phyloP scores from a whole-genome alignment of 225 moss, liverwort and hornwort genomes.

The Polytrichum formosum region DNA sequence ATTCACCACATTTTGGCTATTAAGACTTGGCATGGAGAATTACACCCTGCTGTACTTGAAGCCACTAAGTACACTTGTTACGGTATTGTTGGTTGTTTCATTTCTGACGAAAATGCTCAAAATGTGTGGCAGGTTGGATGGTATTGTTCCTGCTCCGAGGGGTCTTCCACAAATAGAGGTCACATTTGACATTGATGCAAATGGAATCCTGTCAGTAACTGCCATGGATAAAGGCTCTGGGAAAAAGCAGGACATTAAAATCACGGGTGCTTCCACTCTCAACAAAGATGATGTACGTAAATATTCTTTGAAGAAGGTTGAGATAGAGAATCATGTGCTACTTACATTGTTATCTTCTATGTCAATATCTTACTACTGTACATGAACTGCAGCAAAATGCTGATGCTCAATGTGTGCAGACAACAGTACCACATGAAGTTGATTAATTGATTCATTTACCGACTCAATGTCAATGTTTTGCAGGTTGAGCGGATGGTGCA shows the following conservation, averaged over 20 bases:
- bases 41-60: too few relatives aligned
- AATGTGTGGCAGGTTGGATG: constrained; percentile 39
- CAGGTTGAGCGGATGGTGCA: constrained; percentile 64
- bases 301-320: background rate
- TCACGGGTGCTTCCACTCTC: constrained; percentile 68
- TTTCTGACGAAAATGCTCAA: too few relatives aligned
- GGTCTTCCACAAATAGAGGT: constrained; percentile 83
- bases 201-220: constrained; percentile 66
- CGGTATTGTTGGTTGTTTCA: too few relatives aligned
- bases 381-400: background rate
- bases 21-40: too few relatives aligned
- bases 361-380: too few relatives aligned
- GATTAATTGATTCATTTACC: background rate
- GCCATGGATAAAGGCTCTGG: constrained; percentile 75
- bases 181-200: constrained; percentile 73
- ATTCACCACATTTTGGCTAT: too few relatives aligned
- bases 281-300: constrained; percentile 53
- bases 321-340: too few relatives aligned
- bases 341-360: too few relatives aligned
- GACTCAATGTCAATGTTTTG: constrained; percentile 1
- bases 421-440: too few relatives aligned
- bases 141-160: constrained; percentile 68
- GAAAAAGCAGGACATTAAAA: constrained; percentile 80
- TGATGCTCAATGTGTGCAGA: background rate
- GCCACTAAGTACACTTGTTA: too few relatives aligned